phyloP scores from a whole-genome alignment of 352 stramenopile species.

The Elongisporangium undulatum region DNA sequence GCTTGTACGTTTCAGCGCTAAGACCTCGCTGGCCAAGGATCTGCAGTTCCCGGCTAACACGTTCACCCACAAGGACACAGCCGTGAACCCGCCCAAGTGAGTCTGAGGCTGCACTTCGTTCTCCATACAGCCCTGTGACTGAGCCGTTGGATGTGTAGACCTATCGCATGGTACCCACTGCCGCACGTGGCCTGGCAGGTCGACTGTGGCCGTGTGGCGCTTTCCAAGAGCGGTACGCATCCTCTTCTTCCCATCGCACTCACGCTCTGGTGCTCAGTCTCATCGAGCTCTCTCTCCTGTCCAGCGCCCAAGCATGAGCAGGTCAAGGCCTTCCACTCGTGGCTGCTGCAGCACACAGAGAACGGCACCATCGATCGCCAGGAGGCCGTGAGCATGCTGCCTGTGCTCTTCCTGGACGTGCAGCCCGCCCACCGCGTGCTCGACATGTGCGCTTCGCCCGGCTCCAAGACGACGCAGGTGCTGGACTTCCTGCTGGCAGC shows the following conservation, averaged over 20 bases:
- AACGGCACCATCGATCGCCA: constrained; percentile 94
- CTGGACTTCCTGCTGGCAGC: constrained; percentile 80
- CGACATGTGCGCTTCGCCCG: constrained; percentile 94
- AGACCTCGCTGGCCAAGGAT: constrained; percentile 36
- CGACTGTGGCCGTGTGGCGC: constrained; percentile 72
- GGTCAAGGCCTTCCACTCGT: constrained; percentile 90
- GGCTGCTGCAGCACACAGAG: constrained; percentile 91
- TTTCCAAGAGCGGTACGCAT: constrained; percentile 69
- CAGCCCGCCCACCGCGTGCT: constrained; percentile 78
- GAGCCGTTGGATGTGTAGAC: constrained; percentile 16
- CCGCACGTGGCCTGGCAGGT: constrained; percentile 79
- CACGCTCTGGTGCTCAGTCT: background rate
- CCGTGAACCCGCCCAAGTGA: constrained; percentile 63
- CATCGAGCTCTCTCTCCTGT: background rate
- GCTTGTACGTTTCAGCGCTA: constrained; percentile 23
- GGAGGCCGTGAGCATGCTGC: constrained; percentile 98
- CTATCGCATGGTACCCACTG: constrained; percentile 76
- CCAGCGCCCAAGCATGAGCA: constrained; percentile 70
- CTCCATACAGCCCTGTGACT: background rate
- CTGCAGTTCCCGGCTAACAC: constrained; percentile 55
- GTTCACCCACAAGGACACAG: constrained; percentile 44
- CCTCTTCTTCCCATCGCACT: background rate
- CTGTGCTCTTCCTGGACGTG: constrained; percentile 95
- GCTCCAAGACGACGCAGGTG: constrained; percentile 98
- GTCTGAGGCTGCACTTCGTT: constrained; percentile 3